Base-by-base conservation (phyloP, 78 protist genomes). In the Speleostelium caveatum region DNA sequence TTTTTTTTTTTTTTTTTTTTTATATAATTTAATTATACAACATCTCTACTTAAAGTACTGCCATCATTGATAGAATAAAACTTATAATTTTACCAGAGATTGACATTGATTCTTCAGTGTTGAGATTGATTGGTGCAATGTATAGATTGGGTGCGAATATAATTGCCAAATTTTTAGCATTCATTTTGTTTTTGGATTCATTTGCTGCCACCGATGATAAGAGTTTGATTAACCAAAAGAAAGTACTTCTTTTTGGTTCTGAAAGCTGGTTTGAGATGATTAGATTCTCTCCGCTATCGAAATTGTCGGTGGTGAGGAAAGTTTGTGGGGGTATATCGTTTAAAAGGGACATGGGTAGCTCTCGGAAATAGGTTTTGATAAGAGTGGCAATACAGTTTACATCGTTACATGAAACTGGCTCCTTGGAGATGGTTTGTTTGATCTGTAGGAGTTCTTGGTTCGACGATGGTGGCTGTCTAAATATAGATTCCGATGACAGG, bases 121-220 rank as follows among this genome's bases (percentile, higher is more conserved):
- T 28, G 14, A 35, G 32, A 53, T 8, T 36, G 0, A 10, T 10
- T 30, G 87, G 75, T 22, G 87, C 17, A 12, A 65, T 49, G 53
- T 77, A 77, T 7, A 77, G 67, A 77, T 77, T 77, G 32, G 87
- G 87, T 26, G 87, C 32, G n/a, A 77, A 45, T 5, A 77, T 65
- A 53, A 77, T 68, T 28, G 87, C 56, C 26, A 77, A 12, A 36
- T 33, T 62, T 36, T 77, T 77, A 24, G 53, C 22, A 19, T 35
- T 51, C 75, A 65, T 65, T 77, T 77, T 77, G 45, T 62, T 77
- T 51, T 26, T 24, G 3, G 17, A 32, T 45, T 62, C 87, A 53
- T 65, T 28, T 16, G 36, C 51, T 7, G 87, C 32, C 12, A 66
- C 55, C 3, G 28, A 24, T 21, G 87, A 61, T 4, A 77, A 32